Percentiles rank a stretch among this genome's conserved stretches.
Conservation (phyloP, 1,284 basidiomycete species). For the Tilletia walkeri region DNA sequence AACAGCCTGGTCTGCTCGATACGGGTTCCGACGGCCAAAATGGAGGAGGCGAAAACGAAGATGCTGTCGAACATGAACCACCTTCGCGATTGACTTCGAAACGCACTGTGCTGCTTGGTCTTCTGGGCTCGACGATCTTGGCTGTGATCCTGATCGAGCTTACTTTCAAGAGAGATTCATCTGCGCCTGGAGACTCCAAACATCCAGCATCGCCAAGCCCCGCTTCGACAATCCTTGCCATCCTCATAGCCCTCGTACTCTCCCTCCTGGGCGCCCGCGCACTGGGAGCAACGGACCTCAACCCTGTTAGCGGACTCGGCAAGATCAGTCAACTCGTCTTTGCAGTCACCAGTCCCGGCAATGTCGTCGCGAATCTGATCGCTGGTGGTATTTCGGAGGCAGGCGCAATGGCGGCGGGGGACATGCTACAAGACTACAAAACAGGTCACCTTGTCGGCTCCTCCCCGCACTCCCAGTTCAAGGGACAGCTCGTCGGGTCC, state of each 20-base stretch:
- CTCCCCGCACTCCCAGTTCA: constrained; percentile 55
- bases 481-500: constrained; percentile 57
- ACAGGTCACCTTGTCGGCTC: constrained; percentile 77
- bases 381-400: constrained; percentile 95
- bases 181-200: neutral
- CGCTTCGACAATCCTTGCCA: constrained; percentile 81
- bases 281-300: constrained; percentile 52
- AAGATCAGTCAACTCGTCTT: constrained; percentile 93
- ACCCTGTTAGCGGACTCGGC: constrained; percentile 76
- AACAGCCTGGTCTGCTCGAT: constrained; percentile 20
- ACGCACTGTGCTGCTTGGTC: constrained; percentile 73
- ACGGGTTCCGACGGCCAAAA: constrained; percentile 27
- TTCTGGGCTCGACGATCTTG: constrained; percentile 65
- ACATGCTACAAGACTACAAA: constrained; percentile 97
- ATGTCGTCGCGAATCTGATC: constrained; percentile 86
- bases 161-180: constrained; percentile 69
- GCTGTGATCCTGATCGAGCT: constrained; percentile 79
- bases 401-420: constrained; percentile 92
- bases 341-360: constrained; percentile 84
- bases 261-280: constrained; percentile 68
- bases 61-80: constrained; percentile 71
- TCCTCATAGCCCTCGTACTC: constrained; percentile 76
- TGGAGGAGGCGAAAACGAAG: constrained; percentile 50
- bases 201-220: constrained; percentile 70
- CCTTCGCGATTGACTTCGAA: constrained; percentile 76